Evolutionary conservation across 1,139 yeast species (phyloP), one percentile per base, ranked within the genome.

Genomic region (Scheffersomyces titani): DNA sequence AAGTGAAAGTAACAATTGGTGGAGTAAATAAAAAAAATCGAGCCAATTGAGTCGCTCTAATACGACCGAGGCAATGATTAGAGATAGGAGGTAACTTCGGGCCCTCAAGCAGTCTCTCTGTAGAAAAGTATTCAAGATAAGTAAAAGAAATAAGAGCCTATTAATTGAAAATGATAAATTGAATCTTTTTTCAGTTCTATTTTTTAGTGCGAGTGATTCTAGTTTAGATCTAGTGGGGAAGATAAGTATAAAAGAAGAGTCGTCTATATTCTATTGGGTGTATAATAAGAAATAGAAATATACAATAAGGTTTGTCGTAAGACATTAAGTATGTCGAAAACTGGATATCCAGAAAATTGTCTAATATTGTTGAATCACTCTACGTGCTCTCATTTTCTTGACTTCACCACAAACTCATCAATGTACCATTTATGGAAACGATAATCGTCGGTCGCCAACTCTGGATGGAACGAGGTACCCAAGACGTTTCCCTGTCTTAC

Each of bases 401-500:
- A 30, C 13, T 30, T 60, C 51, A 65, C 52, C n/a, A 85, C 85
- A 70, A 85, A 86, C 63, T 82, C 85, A 55, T 80, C 79, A 51
- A 89, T 65, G 70, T 88, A 90, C 91, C 92, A 90, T 64, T 82
- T 78, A 69, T 90, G 97, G 65, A 90, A 84, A 47, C 89, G 72
- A 50, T 69, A 65, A 63, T 88, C 92, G 44, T 52, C 58, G 13
- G 69, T 70, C 1, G 89, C 76, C 47, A 90, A 76, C 68, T 90
- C 97, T 0, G 96, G 97, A 68, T 90, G 97, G 71, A 90, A 90
- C 2, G 92, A 86, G 0, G 94, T 90, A 1, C 93, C 96, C 54
- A 90, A 70, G 47, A 84, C 76, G 53, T 79, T 80, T 0, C 89
- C 90, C 68, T 90, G 93, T 65, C 84, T 77, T 3, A 89, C 93